Base-by-base conservation (phyloP, 2,329 filamentous ascomycete species). In the Diplocarpon mali region DNA sequence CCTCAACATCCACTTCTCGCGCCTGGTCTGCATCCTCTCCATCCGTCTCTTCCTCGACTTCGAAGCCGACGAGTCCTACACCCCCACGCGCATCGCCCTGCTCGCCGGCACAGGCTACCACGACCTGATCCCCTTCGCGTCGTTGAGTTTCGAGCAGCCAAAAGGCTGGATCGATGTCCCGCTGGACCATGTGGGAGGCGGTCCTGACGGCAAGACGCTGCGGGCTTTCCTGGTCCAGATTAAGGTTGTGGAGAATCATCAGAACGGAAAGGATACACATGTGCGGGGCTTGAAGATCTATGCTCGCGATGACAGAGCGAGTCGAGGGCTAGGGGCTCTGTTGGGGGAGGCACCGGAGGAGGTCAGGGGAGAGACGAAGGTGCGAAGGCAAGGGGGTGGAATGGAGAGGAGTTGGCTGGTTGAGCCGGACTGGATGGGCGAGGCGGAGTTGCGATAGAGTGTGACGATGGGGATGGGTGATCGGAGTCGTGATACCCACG, bases 251-350 rank as follows among this genome's bases (percentile, higher is more conserved):
- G 92, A 96, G 67, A 98, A 98, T 60, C 92, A 98, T 63, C 92
- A 98, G 66, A 98, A 98, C 63, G 92, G 92, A 52, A 98, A 98
- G 64, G 92, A 98, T 62, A 98, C 92, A n/a, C 92, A 98, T 69
- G 75, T 98, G 17, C 76, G 92, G 13, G 90, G 88, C 2, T 75
- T 98, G 63, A 93, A 95, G 67, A 83, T 96, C 9, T 98, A 78
- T 53, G 75, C 75, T 13, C 50, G 47, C 15, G 59, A 62, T 40
- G 60, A 63, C 29, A 50, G 53, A 31, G 49, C 47, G 7, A 50
- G 48, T 32, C 51, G 49, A 14, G 49, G 46, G n/a, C 28, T 55
- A 31, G 48, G 41, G 5, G 35, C 40, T 31, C 17, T 55, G 28
- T 9, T 49, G 1, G 35, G 35, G 3, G 44, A 44, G 12, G 45